Evolutionary conservation across 306 rosid species (phyloP), one percentile per base, ranked within the genome.

Genomic region (Rosa chinensis): DNA sequence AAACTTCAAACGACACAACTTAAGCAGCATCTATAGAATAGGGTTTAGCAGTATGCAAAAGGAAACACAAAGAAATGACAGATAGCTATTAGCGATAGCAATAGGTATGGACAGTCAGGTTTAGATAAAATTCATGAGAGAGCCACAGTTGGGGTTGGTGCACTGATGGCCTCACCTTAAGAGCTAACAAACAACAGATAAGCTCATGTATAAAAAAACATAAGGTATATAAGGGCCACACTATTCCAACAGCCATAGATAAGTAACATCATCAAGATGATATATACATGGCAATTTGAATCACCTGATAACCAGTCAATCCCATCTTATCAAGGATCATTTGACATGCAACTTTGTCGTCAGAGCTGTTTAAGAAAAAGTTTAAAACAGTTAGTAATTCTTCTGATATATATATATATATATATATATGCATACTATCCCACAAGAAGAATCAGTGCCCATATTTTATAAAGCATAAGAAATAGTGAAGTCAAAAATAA

Each of bases 281-380:
- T 75, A 80, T 61, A 49, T 70, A 74, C 70, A 73, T 85, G 76
- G 69, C 28, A 82, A 62, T 72, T 66, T 72, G 72, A 85, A 85
- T 90, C 84, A 96, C 99, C 98, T 96, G 99, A 86, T 96, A 96
- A 72, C 99, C 99, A 80, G 89, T 83, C 92, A 96, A 81, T 59
- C 96, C 97, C 96, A 88, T 92, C 87, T 90, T 93, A 82, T 92
- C 97, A 77, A 96, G 88, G 80, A 96, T 88, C 94, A 84, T 90
- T 84, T 90, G 92, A 80, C 99, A 96, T 9, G 94, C 98, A 66
- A 85, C 93, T 91, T 89, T 89, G 81, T 93, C 99, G 35, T 96
- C 99, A n/a, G 82, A 87, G 87, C 98, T 96, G 99, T 79, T 77
- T 82, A 82, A 59, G 78, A 74, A 66, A 71, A 21, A 20, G 48